Base-by-base conservation (phyloP, 257 asterid species). In the Datura wrightii region DNA sequence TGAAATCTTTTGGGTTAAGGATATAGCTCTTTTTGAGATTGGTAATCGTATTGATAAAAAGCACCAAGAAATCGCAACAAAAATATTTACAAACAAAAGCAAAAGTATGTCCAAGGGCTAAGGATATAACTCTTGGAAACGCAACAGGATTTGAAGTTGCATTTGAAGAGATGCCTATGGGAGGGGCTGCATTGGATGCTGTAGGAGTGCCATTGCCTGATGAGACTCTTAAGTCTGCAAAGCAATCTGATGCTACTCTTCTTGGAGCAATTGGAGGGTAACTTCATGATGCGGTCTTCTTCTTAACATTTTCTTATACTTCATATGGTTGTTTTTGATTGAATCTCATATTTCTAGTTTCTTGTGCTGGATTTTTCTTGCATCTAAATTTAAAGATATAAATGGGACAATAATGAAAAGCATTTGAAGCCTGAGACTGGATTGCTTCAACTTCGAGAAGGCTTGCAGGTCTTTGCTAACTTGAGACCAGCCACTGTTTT, bases 181-280 rank as follows among this genome's bases (percentile, higher is more conserved):
- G 98, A 58, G 99, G 98, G 34, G 95, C 96, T 16, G 98, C 99
- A 87, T 89, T 97, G 83, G 99, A 97, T 91, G 90, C 93, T 93
- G 90, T 95, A 14, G 98, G 98, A 37, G 97, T 94, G 52, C 98
- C 98, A 83, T 90, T 97, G 90, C 98, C 98, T n/a, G 96, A 91
- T 24, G 96, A 93, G 92, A 97, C 98, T 18, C 97, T 97, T 83
- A 84, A 88, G 2, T 88, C 91, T 71, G 98, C 99, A 24, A 92
- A 90, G 94, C 89, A 85, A 82, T 94, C 98, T 66, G 94, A 95
- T 89, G 99, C 98, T 66, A 94, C 95, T 89, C 96, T 97, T 82
- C 98, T 97, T 58, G 99, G 99, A 84, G 98, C 99, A 50, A 95
- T 97, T 86, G 99, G 99, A 92, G 99, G 99, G 98, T 94, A 89